A percentile compares a stretch with the other conserved stretches of the same genome.
phyloP scores from a whole-genome alignment of 2,329 filamentous ascomycete genomes.

The Fusarium euwallaceae region DNA sequence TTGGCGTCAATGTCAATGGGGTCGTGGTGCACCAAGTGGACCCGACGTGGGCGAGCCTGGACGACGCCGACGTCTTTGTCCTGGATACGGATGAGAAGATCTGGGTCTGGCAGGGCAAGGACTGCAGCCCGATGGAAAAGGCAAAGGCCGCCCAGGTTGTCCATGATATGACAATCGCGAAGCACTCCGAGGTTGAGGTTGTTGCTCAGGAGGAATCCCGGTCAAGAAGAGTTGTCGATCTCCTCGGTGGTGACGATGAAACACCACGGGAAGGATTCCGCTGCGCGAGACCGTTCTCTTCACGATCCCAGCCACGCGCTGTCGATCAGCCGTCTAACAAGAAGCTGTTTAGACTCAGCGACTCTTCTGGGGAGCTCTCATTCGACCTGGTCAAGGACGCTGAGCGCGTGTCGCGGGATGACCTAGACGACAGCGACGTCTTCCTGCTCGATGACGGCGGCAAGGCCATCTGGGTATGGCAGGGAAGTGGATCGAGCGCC shows the following conservation, averaged over 20 bases:
- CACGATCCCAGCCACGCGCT: constrained; percentile 38
- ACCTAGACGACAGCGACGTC: constrained; percentile 71
- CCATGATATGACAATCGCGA: constrained; percentile 73
- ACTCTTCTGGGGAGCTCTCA: constrained; percentile 67
- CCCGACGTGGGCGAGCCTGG: constrained; percentile 71
- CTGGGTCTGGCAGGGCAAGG: constrained; percentile 77
- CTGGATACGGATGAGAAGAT: constrained; percentile 74
- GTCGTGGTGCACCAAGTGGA: constrained; percentile 74
- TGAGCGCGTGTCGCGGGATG: constrained; percentile 56
- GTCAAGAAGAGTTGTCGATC: constrained; percentile 66
- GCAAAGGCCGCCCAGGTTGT: constrained; percentile 76
- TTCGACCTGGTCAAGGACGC: constrained; percentile 72
- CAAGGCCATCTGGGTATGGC: constrained; percentile 74
- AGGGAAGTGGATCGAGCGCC: constrained; percentile 69
- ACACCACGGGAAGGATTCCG: constrained; percentile 56
- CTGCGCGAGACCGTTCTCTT: constrained; percentile 56
- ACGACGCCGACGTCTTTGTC: constrained; percentile 76
- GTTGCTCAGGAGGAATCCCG: constrained; percentile 71
- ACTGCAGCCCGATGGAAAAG: constrained; percentile 77
- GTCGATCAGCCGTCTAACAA: constrained; percentile 45
- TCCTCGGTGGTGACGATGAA: constrained; percentile 64
- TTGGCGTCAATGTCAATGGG: constrained; percentile 58
- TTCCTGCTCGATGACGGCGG: constrained; percentile 73
- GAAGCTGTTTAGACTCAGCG: constrained; percentile 73
- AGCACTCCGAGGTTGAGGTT: constrained; percentile 75